Base-by-base conservation (phyloP, 1,139 yeast species). In the Candida gigantensis region DNA sequence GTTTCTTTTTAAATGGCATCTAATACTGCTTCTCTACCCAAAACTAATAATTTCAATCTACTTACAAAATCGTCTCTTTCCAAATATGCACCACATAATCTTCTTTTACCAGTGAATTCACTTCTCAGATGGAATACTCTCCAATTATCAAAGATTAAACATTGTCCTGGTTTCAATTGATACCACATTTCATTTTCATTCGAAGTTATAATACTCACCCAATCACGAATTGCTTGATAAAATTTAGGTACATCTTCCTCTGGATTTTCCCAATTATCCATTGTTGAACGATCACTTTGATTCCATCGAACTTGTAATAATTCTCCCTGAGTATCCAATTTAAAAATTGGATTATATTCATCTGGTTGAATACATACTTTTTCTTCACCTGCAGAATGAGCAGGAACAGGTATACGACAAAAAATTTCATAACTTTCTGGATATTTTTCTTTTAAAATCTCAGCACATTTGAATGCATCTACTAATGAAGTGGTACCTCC, bases 401-500 rank as follows among this genome's bases (percentile, higher is more conserved):
- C 87, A n/a, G 85, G 84, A 12, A 84, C 66, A 7, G 78, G 76
- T 21, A 75, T 63, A 18, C 60, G 58, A 7, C 80, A 65, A 36
- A 84, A 65, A 7, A 80, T 49, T 19, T 78, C 74, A 52, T 66
- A 83, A 31, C 77, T 71, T 40, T 76, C 77, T 1, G 86, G 86
- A 48, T 73, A 59, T 20, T 60, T 55, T 29, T 62, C 47, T 51
- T 72, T 64, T 48, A 82, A 63, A 28, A 66, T 60, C 37, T 70
- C 50, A 1, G 89, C 89, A 49, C 84, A 78, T 41, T 73, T 64
- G 60, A 83, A 81, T 1, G 86, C 82, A 57, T 84, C 90, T 24
- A 79, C 84, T 39, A 84, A 64, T 24, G 86, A 79, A 2, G 88
- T 79, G 31, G 81, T 77, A 1, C 90, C 92, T n/a, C 90, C 92